phyloP scores from a whole-genome alignment of 257 asterid species.

The Scutellaria galericulata region DNA sequence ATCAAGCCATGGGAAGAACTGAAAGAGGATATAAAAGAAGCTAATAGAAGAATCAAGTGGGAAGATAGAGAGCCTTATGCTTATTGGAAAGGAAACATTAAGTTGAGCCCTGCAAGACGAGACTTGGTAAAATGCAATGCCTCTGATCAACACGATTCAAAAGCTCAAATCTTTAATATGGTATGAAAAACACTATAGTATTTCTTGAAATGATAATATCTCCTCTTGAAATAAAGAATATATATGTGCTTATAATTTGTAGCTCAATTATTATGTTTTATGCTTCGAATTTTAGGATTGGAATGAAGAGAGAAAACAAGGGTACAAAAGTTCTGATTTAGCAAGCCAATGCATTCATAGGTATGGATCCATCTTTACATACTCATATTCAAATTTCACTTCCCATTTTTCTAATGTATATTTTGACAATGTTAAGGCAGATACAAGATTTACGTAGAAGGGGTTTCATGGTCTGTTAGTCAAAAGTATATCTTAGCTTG shows the following conservation, averaged over 20 bases:
- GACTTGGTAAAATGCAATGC: slow-evolving; percentile 62
- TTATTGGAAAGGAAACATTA: slow-evolving; percentile 76
- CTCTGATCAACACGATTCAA: slow-evolving; percentile 54
- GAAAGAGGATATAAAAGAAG: slow-evolving; percentile 63
- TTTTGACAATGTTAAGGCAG: slow-evolving; percentile 43
- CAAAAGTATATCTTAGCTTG: slow-evolving; percentile 87
- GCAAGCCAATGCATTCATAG: slow-evolving; percentile 76
- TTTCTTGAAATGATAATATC: neutral
- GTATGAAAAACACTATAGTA: slow-evolving; percentile 21
- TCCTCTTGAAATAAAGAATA: neutral
- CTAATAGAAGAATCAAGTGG: slow-evolving; percentile 60
- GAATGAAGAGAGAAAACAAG: slow-evolving; percentile 56
- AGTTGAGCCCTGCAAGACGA: slow-evolving; percentile 45
- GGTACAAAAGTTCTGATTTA: slow-evolving; percentile 63
- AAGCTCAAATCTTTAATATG: slow-evolving; percentile 62
- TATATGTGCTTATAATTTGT: no score
- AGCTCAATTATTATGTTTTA: neutral
- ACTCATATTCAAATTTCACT: neutral
- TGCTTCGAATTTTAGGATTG: slow-evolving; percentile 57
- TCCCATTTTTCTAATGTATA: neutral
- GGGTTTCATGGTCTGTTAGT: slow-evolving; percentile 89
- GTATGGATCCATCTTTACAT: slow-evolving; percentile 35
- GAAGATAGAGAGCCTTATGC: slow-evolving; percentile 76
- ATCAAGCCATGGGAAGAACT: slow-evolving; percentile 78
- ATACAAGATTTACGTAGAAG: slow-evolving; percentile 85